Percentiles rank a stretch among this genome's conserved stretches.
phyloP scores from a whole-genome alignment of 2,329 filamentous ascomycete genomes.

The Cordyceps militaris region DNA sequence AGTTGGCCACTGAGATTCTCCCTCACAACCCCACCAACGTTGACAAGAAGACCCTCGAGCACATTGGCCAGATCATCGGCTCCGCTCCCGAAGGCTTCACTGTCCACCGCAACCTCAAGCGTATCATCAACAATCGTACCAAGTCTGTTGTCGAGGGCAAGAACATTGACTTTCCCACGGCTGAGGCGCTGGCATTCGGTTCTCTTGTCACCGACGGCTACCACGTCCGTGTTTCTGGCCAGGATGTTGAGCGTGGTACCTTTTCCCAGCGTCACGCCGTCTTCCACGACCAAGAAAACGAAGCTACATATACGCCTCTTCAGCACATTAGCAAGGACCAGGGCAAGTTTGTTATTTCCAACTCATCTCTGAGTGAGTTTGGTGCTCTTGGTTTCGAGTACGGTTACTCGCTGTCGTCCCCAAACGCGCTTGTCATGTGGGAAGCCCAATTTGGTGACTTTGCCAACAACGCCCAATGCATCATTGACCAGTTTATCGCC shows the following conservation, averaged over 20 bases:
- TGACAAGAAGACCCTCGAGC: constrained; percentile 62
- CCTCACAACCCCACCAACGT: constrained; percentile 86
- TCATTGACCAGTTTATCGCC: constrained; percentile 97
- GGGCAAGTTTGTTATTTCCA: constrained; percentile 92
- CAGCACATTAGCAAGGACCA: constrained; percentile 86
- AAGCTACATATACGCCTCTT: constrained; percentile 86
- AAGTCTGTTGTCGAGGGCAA: constrained; percentile 90
- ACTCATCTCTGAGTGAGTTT: constrained; percentile 74
- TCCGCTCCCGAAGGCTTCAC: constrained; percentile 76
- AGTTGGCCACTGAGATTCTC: constrained; percentile 87
- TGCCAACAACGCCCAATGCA: constrained; percentile 98
- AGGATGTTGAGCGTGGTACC: constrained; percentile 98
- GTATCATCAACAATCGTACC: constrained; percentile 80
- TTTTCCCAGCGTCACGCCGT: constrained; percentile 98
- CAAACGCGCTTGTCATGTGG: constrained; percentile 98
- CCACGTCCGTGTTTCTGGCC: constrained; percentile 94
- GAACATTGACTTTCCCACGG: constrained; percentile 96
- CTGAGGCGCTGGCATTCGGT: constrained; percentile 91
- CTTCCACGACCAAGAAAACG: constrained; percentile 93
- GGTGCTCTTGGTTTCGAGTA: constrained; percentile 92
- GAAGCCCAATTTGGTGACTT: constrained; percentile 99
- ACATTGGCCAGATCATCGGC: constrained; percentile 77
- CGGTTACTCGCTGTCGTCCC: constrained; percentile 93
- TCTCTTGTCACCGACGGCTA: constrained; percentile 86
- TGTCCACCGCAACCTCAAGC: constrained; percentile 92